phyloP scores from a whole-genome alignment of 208 protist genomes.

The Leishmania amazonensis region DNA sequence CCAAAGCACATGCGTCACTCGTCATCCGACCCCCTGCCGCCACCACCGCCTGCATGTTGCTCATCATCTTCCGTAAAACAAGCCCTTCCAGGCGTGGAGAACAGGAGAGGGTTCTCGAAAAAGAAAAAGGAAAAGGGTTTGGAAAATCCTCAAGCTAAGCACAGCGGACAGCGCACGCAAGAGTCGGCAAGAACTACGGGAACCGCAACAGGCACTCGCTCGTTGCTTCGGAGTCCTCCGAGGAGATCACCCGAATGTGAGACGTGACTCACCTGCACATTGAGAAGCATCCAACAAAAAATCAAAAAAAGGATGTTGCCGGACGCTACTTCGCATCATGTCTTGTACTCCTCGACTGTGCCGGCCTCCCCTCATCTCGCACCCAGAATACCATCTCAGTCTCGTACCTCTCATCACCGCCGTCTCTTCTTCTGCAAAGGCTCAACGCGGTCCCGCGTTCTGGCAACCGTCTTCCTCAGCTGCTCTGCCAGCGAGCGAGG shows the following conservation, averaged over 20 bases:
- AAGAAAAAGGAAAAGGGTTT: background rate
- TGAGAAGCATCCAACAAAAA: background rate
- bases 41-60: background rate
- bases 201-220: background rate
- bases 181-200: background rate
- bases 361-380: background rate
- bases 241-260: background rate
- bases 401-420: background rate
- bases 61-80: background rate
- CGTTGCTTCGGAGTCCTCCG: background rate
- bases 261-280: background rate
- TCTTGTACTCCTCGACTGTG: too few relatives aligned
- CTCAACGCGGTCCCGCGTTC: conserved; percentile 12
- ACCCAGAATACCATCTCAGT: background rate
- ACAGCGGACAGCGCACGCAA: background rate
- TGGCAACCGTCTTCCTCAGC: conserved; percentile 42
- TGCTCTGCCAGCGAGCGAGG: conserved; percentile 27
- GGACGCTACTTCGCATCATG: background rate
- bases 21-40: background rate
- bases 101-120: background rate
- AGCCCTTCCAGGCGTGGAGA: background rate
- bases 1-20: background rate
- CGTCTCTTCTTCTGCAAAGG: background rate
- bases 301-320: background rate
- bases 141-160: background rate